Conservation (phyloP, 2,329 filamentous ascomycete species). For the Pseudovirgaria hyperparasitica region DNA sequence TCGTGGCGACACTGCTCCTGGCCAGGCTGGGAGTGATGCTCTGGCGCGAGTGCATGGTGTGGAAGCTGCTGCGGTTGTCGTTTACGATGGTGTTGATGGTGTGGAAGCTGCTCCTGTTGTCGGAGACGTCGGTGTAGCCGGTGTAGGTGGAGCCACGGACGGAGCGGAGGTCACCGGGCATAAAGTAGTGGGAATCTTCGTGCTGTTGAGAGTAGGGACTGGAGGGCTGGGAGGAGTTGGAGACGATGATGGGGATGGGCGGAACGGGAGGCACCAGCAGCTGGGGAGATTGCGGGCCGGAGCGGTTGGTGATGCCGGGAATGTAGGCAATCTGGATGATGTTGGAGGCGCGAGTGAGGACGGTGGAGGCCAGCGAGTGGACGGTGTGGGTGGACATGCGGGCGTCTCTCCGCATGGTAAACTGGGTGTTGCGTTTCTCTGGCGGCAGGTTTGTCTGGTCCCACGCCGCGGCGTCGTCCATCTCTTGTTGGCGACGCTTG, state of each 20-base stretch:
- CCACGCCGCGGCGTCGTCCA: constrained; percentile 43
- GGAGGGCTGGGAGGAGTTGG: constrained; percentile 42
- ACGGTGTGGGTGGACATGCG: constrained; percentile 76
- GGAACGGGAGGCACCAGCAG: constrained; percentile 84
- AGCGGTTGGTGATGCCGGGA: constrained; percentile 88
- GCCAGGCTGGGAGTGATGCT: constrained; percentile 37
- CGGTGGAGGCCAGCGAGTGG: constrained; percentile 85
- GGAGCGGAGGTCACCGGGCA: constrained; percentile 76
- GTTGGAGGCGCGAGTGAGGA: constrained; percentile 91
- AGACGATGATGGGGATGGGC: constrained; percentile 59
- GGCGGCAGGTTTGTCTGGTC: constrained; percentile 39
- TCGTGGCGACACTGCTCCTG: constrained; percentile 62
- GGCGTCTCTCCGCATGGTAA: constrained; percentile 42
- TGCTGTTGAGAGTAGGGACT: constrained; percentile 46
- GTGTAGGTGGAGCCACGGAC: constrained; percentile 92
- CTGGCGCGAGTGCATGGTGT: too few relatives aligned
- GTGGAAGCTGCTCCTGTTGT: constrained; percentile 32
- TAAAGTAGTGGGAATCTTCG: constrained; percentile 81
- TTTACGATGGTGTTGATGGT: too few relatives aligned
- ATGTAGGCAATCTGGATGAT: constrained; percentile 99
- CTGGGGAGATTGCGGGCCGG: constrained; percentile 68
- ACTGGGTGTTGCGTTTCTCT: constrained; percentile 45
- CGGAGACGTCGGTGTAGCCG: constrained; percentile 48
- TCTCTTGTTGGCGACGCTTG: constrained; percentile 60
- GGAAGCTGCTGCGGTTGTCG: constrained; percentile 32